Conservation (phyloP, 805 yeast species). For the Metschnikowia similis region DNA sequence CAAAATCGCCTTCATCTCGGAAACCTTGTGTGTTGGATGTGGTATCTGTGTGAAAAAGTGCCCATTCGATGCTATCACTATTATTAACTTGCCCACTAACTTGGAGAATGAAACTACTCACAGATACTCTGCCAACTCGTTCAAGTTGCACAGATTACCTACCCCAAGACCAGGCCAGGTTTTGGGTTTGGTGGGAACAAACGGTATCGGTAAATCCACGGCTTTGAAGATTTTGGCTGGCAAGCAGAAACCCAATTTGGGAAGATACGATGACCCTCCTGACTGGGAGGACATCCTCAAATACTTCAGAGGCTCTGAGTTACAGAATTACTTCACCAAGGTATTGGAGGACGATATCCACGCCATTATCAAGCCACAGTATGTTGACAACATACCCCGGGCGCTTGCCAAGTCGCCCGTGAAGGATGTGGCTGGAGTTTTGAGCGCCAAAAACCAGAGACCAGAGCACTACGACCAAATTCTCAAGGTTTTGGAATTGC, state of each 20-base stretch:
- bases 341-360: constrained; percentile 89
- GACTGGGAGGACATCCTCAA: constrained; percentile 92
- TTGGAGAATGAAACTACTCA: constrained; percentile 90
- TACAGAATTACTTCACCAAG: constrained; percentile 93
- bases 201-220: constrained; percentile 98
- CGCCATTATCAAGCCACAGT: constrained; percentile 98
- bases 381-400: constrained; percentile 95
- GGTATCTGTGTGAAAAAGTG: constrained; percentile 99
- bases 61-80: constrained; percentile 95
- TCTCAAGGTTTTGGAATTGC: constrained; percentile 68
- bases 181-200: constrained; percentile 94
- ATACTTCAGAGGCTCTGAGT: constrained; percentile 93
- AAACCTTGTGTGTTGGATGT: constrained; percentile 94
- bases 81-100: constrained; percentile 94
- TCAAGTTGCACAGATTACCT: constrained; percentile 94
- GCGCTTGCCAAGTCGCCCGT: constrained; percentile 86
- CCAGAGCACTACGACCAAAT: constrained; percentile 61
- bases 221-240: constrained; percentile 96
- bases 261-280: constrained; percentile 92
- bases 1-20: constrained; percentile 93
- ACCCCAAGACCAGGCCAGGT: constrained; percentile 99
- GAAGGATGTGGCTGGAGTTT: constrained; percentile 78
- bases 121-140: constrained; percentile 95
- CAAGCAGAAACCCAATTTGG: constrained; percentile 95
- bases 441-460: constrained; percentile 75